A percentile compares a stretch with the other conserved stretches of the same genome.
phyloP scores from a whole-genome alignment of 345 rosid species.

The Acer yangbiense region DNA sequence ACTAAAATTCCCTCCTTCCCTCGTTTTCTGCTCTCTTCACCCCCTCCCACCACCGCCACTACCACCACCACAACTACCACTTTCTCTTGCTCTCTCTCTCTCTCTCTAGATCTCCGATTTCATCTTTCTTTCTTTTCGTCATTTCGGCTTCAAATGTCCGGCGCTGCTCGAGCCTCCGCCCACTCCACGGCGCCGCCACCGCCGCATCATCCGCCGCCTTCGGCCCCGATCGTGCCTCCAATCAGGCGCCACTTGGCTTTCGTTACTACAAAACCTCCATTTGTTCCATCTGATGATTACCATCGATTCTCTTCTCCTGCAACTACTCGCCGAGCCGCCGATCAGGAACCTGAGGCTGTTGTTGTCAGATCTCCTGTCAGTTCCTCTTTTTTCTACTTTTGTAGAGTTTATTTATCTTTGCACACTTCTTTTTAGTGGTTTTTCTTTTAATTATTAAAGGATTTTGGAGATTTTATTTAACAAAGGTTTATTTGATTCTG shows the following conservation, averaged over 20 bases:
- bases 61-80: constrained; percentile 10
- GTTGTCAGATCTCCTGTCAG: constrained; percentile 85
- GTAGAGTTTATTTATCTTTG: background rate
- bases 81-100: constrained; percentile 1
- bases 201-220: constrained; percentile 30
- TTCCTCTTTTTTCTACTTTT: background rate
- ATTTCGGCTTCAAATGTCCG: constrained; percentile 45
- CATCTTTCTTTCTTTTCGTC: background rate
- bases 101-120: constrained; percentile 17
- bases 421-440: constrained; percentile 2
- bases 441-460: constrained; percentile 2
- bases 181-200: constrained; percentile 43
- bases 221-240: constrained; percentile 64
- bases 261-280: constrained; percentile 74
- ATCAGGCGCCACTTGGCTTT: constrained; percentile 73
- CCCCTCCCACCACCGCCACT: constrained; percentile 14
- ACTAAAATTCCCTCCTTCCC: constrained; percentile 75
- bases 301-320: constrained; percentile 56
- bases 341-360: constrained; percentile 62
- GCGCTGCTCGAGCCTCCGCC: constrained; percentile 50
- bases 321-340: constrained; percentile 30
- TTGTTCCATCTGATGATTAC: constrained; percentile 63
- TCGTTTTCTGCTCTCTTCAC: constrained; percentile 50
- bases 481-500: background rate
- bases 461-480: background rate